Evolutionary conservation across 2,329 filamentous ascomycete genomes (phyloP), one percentile per base, ranked within the genome.

Genomic region (Colletotrichum lupini): DNA sequence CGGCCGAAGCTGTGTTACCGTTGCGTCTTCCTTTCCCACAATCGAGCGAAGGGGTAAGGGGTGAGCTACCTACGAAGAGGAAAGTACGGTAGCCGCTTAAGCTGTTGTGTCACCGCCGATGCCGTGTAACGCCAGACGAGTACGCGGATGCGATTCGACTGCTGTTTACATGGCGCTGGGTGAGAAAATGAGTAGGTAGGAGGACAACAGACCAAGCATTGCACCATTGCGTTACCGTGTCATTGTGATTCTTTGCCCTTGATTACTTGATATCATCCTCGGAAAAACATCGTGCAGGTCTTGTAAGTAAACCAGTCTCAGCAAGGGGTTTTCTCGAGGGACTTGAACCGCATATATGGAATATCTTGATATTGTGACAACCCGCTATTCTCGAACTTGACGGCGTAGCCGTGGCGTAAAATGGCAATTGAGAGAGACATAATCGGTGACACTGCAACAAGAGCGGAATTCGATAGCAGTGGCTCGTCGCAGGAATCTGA

Each of bases 91-190:
- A n/a, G 60, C 58, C 57, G 37, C 55, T 35, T 61, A 49, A 28
- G 22, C 56, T 66, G 67, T 35, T 35, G 56, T 73, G 60, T 49
- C 49, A 70, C 71, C 60, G 46, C 61, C 49, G 14, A 62, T 58
- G 61, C 57, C 42, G 67, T 73, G 71, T 56, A 71, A 66, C 71
- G 42, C 49, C 56, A 35, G 26, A 16, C 24, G 32, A 64, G 19
- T 58, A 30, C 55, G 37, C 42, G n/a, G 32, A 9, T 52, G 16
- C 49, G 46, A 12, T 37, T 22, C 57, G 46, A 62, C 53, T 53
- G 28, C 56, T 55, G 42, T 37, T 26, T 42, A 46, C 32, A 46
- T 35, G 12, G 59, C 59, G 56, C 32, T 24, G n/a, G 58, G 24
- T 30, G 35, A 37, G 62, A 68, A 9, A 42, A 35, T 14, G 42